These are phyloP conservation scores for Leccinellum luteum DNA, from an alignment of 768 basidiomycete species.

Conservation along the genomic window DNA sequence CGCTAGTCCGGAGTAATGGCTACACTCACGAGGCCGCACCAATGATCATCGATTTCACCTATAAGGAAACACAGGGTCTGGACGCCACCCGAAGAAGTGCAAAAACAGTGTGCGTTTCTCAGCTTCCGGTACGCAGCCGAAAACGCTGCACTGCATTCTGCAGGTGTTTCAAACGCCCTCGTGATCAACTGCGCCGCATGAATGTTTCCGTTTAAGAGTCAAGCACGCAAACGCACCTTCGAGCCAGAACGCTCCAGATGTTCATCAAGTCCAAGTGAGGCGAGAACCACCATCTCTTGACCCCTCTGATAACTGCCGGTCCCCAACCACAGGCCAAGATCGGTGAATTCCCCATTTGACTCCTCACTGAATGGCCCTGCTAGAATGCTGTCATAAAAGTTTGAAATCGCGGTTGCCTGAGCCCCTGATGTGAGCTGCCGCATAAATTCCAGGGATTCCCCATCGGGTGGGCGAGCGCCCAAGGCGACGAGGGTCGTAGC, in stretches of 20 bases:
- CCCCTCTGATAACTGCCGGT: conserved; percentile 33
- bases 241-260: conserved; percentile 16
- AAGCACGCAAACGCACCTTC: conserved; percentile 5
- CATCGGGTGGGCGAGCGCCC: conserved; percentile 2
- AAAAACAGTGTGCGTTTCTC: conserved; percentile 11
- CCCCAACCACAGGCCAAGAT: conserved; percentile 54
- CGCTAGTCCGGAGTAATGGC: conserved; percentile 10
- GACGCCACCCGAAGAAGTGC: conserved; percentile 14
- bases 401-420: conserved; percentile 36
- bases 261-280: conserved; percentile 31
- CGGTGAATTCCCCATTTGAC: conserved; percentile 50
- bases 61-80: conserved; percentile 39
- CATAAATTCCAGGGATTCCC: conserved; percentile 8
- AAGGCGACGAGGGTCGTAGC: conserved; percentile 11
- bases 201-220: conserved; percentile 5
- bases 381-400: conserved; percentile 50
- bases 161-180: conserved; percentile 12
- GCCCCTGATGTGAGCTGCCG: conserved; percentile 37
- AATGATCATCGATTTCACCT: conserved; percentile 27
- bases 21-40: conserved; percentile 23
- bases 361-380: conserved; percentile 50
- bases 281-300: conserved; percentile 32
- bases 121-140: conserved; percentile 11
- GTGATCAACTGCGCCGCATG: conserved; percentile 16
- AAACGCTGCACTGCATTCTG: conserved; percentile 11